Evolutionary conservation across 768 basidiomycete genomes (phyloP), one percentile per base, ranked within the genome.

Genomic region (Lactarius trivialis): DNA sequence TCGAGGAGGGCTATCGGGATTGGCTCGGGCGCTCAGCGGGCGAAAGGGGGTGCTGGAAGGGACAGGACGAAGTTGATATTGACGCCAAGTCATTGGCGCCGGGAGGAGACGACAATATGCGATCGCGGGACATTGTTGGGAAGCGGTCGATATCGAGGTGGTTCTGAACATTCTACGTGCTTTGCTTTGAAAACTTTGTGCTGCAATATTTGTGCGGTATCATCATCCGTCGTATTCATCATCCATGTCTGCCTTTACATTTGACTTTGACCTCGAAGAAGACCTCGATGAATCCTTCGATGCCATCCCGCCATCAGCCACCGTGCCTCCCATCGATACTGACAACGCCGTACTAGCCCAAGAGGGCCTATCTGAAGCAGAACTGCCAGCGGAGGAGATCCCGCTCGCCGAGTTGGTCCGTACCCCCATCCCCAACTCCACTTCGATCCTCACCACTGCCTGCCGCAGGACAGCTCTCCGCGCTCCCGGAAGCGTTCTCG

Each of bases 401-500:
- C 60, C 67, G 26, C 62, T 76, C 6, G 61, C 67, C 12, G 64
- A 71, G 3, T 59, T 75, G 64, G 78, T 77, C 67, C 56, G 74
- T 71, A 37, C 14, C 49, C 11, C 36, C 21, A 56, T 41, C 37
- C 45, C 33, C 5, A 7, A 61, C 11, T 28, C 21, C 19, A 11
- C 54, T 11, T 19, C 30, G 17, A 15, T 19, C 24, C 51, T 48
- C 34, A 57, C 60, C 64, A 26, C 41, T 33, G 32, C 50, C 62
- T 48, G 61, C 52, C 19, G 67, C 71, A 69, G 65, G 68, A 64
- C 76, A 94, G 92, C 72, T 94, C 57, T 76, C 81, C 56, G 73
- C 77, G 4, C 78, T 96, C 6, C 93, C 94, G 0, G 76, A 81
- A 2, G 73, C 81, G 12, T 84, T 98, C 65, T 93, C 92, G 0